Percentiles rank a stretch among this genome's conserved stretches.
Conservation (phyloP, 306 rosid species). For the Castanospermum australe region DNA sequence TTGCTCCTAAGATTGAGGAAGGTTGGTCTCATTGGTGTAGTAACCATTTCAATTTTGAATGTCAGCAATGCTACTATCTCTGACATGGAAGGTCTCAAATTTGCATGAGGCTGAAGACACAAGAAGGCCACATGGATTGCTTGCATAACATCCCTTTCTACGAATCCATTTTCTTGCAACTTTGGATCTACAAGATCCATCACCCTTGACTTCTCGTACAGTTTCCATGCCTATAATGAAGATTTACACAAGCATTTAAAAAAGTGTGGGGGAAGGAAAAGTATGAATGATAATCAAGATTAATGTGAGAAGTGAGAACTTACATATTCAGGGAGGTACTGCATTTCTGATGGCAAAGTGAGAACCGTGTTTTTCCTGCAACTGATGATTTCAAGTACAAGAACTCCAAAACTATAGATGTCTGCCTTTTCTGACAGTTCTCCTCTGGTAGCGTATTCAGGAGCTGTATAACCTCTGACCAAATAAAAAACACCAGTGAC, state of each 20-base stretch:
- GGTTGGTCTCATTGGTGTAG: slow-evolving; percentile 58
- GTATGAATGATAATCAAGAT: background rate
- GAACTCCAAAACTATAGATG: slow-evolving; percentile 89
- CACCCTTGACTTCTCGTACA: slow-evolving; percentile 47
- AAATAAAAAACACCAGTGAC: background rate
- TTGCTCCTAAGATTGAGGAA: slow-evolving; percentile 55
- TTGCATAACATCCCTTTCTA: slow-evolving; percentile 58
- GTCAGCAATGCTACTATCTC: slow-evolving; percentile 74
- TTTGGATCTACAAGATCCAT: slow-evolving; percentile 59
- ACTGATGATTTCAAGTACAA: slow-evolving; percentile 74
- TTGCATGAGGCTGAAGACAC: slow-evolving; percentile 70
- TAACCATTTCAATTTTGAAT: slow-evolving; percentile 50
- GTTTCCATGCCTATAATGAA: slow-evolving; percentile 65
- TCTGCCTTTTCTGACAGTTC: slow-evolving; percentile 84
- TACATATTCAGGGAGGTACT: slow-evolving; percentile 87
- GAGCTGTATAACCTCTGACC: slow-evolving; percentile 78
- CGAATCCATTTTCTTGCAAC: slow-evolving; percentile 49
- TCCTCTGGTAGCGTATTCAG: slow-evolving; percentile 79
- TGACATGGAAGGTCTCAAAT: slow-evolving; percentile 75
- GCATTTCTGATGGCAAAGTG: slow-evolving; percentile 61
- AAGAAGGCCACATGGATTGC: slow-evolving; percentile 72
- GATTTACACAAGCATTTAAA: background rate
- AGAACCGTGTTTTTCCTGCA: slow-evolving; percentile 74
- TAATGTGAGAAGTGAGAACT: background rate
- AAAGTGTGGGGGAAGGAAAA: background rate